Evolutionary conservation across 2,329 filamentous ascomycete genomes (phyloP).

Genomic region (Phaeoacremonium minimum): DNA sequence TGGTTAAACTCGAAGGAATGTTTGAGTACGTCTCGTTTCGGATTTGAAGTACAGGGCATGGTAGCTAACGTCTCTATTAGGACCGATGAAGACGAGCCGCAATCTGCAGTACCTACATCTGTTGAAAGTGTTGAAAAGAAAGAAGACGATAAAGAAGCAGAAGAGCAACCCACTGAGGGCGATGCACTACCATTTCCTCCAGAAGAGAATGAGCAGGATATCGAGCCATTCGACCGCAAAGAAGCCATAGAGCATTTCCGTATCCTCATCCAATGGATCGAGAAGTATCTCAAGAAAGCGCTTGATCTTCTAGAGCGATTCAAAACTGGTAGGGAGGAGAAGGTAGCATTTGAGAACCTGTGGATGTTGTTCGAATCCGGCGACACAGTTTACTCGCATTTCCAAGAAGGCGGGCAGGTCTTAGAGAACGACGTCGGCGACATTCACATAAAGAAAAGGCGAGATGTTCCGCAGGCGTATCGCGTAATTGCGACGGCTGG

Average conservation of each 20-base stretch:
- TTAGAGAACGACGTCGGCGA: not conserved
- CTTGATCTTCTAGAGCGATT: constrained; percentile 5
- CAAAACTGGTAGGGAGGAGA: constrained; percentile 2
- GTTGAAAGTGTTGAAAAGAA: no score
- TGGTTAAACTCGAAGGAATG: not conserved
- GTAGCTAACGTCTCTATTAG: no score
- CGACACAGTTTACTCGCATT: constrained; percentile 10
- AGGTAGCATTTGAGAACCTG: constrained; percentile 15
- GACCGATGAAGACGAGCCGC: no score
- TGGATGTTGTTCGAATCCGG: constrained; percentile 20
- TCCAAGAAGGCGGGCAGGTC: not conserved
- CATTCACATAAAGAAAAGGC: not conserved
- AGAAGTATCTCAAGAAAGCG: constrained; percentile 7
- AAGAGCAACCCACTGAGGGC: no score
- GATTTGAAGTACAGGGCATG: no score
- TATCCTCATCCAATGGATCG: constrained; percentile 5
- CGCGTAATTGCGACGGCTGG: constrained; percentile 9
- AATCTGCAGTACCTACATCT: no score
- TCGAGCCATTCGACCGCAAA: not conserved
- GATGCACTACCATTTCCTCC: no score
- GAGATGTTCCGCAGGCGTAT: constrained; percentile 12
- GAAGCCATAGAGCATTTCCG: not conserved
- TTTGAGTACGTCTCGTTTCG: not conserved
- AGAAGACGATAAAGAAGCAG: no score
- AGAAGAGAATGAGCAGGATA: not conserved